These are phyloP conservation scores for Entonaema liquescens DNA, from an alignment of 495 filamentous ascomycete species.

Conservation along the genomic window DNA sequence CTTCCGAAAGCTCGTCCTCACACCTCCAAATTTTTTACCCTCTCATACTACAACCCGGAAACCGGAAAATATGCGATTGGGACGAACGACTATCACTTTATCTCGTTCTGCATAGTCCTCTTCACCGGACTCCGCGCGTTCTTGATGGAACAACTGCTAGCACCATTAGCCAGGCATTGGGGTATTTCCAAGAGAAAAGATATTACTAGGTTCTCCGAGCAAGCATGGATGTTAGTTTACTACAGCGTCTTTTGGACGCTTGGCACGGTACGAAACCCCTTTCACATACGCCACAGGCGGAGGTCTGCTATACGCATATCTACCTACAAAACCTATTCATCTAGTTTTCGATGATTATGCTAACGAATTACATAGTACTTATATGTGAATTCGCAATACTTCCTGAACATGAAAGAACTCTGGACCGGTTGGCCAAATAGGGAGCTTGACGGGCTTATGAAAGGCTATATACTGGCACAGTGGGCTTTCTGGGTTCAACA, in stretches of 20 bases:
- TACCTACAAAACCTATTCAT: neutral
- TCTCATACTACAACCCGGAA: conserved; percentile 79
- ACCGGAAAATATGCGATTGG: conserved; percentile 77
- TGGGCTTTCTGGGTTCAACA: conserved; percentile 95
- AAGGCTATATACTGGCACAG: conserved; percentile 92
- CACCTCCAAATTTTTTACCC: conserved; percentile 83
- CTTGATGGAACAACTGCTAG: conserved; percentile 84
- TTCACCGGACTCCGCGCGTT: conserved; percentile 89
- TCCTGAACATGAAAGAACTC: conserved; percentile 76
- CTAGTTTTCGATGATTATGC: conserved; percentile 4
- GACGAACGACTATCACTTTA: conserved; percentile 79
- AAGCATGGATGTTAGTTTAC: conserved; percentile 89
- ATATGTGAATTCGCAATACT: conserved; percentile 79
- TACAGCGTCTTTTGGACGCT: conserved; percentile 79
- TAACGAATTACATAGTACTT: conserved; percentile 70
- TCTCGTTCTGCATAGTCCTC: conserved; percentile 79
- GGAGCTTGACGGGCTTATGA: conserved; percentile 74
- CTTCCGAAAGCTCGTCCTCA: conserved; percentile 80
- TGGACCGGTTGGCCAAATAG: conserved; percentile 86
- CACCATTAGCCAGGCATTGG: conserved; percentile 71
- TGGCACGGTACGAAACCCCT: conserved; percentile 74
- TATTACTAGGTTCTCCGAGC: conserved; percentile 84
- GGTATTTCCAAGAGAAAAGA: conserved; percentile 79
- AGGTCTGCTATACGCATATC: neutral
- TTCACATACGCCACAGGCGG: neutral